phyloP scores from a whole-genome alignment of 805 yeast species.

The Metschnikowia picachoensis region DNA sequence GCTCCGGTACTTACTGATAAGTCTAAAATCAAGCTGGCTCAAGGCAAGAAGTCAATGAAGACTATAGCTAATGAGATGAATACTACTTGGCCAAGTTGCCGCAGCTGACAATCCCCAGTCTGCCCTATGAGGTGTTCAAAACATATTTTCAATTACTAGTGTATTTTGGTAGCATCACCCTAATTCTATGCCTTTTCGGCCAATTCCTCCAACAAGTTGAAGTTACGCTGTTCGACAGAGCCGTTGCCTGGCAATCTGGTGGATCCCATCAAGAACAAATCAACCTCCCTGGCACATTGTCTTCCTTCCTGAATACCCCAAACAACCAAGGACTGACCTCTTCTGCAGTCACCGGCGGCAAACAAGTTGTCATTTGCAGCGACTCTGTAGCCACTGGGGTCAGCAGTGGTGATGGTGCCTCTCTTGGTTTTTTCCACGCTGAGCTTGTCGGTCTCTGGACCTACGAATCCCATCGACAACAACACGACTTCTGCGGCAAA shows the following conservation, averaged over 20 bases:
- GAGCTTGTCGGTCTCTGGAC: conserved; percentile 85
- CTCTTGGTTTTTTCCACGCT: conserved; percentile 67
- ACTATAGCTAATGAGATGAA: no score
- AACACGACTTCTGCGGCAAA: conserved; percentile 94
- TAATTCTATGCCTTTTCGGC: conserved; percentile 52
- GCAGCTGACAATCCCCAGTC: no score
- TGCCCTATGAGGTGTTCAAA: no score
- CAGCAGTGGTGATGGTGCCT: conserved; percentile 73
- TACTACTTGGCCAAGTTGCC: no score
- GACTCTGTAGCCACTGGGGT: conserved; percentile 64
- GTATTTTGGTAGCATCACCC: background rate
- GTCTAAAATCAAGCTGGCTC: no score
- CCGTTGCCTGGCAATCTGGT: conserved; percentile 92
- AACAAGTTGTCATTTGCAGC: conserved; percentile 62
- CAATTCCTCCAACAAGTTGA: conserved; percentile 68
- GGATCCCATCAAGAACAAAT: conserved; percentile 68
- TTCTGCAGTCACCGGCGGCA: conserved; percentile 98
- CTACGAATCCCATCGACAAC: conserved; percentile 95
- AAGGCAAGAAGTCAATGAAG: no score
- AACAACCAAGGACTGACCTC: conserved; percentile 96
- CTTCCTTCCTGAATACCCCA: conserved; percentile 99
- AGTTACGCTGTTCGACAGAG: conserved; percentile 82
- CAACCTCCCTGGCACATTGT: conserved; percentile 96
- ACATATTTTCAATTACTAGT: background rate
- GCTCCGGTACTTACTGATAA: no score